Evolutionary conservation across 163 green algal species (phyloP).

Genomic region (Scenedesmus sp.): DNA sequence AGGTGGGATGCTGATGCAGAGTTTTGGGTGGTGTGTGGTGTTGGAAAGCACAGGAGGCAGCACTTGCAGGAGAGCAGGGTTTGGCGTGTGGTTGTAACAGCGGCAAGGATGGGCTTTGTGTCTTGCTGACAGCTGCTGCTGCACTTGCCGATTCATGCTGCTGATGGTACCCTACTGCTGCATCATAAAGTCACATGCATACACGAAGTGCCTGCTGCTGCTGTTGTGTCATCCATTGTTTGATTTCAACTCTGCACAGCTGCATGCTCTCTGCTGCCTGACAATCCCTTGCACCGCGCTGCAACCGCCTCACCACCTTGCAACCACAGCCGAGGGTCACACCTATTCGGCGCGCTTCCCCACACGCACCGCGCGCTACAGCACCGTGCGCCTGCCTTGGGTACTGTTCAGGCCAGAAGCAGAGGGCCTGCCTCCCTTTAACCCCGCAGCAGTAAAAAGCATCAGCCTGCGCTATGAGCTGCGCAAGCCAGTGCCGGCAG

Average conservation of each 20-base stretch:
- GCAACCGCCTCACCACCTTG: not conserved
- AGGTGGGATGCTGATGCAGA: conserved; percentile 26
- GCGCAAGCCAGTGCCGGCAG: conserved; percentile 26
- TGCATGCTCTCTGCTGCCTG: not conserved
- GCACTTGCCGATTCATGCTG: not conserved
- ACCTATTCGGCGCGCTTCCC: conserved; percentile 77
- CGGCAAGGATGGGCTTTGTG: not conserved
- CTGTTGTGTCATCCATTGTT: no score
- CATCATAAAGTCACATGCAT: no score
- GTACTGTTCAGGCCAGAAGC: conserved; percentile 76
- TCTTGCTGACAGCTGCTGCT: not conserved
- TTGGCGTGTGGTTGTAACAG: not conserved
- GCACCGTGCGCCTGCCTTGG: conserved; percentile 86
- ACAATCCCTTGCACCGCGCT: not conserved
- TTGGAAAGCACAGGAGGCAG: not conserved
- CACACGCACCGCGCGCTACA: conserved; percentile 70
- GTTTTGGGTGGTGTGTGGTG: not conserved
- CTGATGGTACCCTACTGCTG: not conserved
- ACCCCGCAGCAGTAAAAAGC: conserved; percentile 62
- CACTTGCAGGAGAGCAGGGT: not conserved
- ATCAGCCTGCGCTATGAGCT: conserved; percentile 67
- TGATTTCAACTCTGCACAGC: no score
- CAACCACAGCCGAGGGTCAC: conserved; percentile 56
- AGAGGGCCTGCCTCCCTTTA: conserved; percentile 63
- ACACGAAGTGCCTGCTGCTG: no score